A percentile compares a stretch with the other conserved stretches of the same genome.
Evolutionary conservation across 2,329 filamentous ascomycete species (phyloP).

Genomic region (Sphaceloma murrayae): DNA sequence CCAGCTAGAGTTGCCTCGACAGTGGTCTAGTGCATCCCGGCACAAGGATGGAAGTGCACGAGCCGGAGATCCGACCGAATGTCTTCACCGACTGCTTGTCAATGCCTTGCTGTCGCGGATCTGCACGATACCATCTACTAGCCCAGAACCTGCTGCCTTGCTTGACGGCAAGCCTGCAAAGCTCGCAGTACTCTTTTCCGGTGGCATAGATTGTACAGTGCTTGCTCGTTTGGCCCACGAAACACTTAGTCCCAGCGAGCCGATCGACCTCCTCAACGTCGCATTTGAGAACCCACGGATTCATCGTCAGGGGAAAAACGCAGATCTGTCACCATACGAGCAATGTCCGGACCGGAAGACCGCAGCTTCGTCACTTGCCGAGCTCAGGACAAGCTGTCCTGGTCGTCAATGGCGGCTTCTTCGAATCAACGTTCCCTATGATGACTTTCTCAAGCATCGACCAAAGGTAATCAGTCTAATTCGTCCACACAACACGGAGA

Average conservation of each 20-base stretch:
- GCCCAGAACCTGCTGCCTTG: conserved; percentile 14
- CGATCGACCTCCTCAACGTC: conserved; percentile 85
- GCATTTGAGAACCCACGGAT: conserved; percentile 88
- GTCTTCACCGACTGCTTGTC: conserved; percentile 20
- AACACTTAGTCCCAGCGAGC: conserved; percentile 56
- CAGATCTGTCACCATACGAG: conserved; percentile 51
- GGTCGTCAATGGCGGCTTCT: conserved; percentile 73
- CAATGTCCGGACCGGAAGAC: conserved; percentile 84
- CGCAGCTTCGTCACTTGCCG: conserved; percentile 67
- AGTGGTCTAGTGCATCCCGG: too few species aligned
- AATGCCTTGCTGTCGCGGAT: conserved; percentile 34
- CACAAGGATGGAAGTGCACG: too few species aligned
- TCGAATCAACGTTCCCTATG: conserved; percentile 72
- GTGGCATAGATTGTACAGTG: conserved; percentile 85
- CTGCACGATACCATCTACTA: conserved; percentile 48
- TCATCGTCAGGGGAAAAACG: conserved; percentile 32
- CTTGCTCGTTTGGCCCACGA: conserved; percentile 74
- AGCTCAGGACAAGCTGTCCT: conserved; percentile 61
- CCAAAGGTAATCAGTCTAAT: conserved; percentile 65
- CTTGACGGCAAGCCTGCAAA: conserved; percentile 32
- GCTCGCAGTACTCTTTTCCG: conserved; percentile 81
- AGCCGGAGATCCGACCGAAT: not conserved
- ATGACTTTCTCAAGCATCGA: conserved; percentile 61
- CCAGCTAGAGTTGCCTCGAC: conserved; percentile 2
- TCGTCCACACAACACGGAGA: conserved; percentile 90